Evolutionary conservation across 2,329 filamentous ascomycete species (phyloP).

Genomic region (Aspergillus pseudoviridinutans): DNA sequence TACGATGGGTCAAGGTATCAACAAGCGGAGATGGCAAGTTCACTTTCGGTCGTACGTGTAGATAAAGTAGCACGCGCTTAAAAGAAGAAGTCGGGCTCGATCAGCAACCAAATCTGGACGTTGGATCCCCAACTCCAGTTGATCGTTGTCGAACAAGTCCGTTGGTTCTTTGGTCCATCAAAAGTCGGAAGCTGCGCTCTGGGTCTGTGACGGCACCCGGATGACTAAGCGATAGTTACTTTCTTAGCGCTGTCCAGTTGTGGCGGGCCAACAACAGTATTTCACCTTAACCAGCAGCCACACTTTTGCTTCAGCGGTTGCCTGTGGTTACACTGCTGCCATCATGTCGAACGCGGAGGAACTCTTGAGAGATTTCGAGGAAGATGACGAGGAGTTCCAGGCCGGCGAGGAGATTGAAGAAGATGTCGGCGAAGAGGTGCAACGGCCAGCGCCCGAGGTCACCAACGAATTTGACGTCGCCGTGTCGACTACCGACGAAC

Average conservation of each 20-base stretch:
- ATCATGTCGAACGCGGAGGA: slow-evolving; percentile 90
- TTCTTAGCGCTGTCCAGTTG: not conserved
- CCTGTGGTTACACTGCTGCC: not conserved
- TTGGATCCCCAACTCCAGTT: slow-evolving; percentile 3
- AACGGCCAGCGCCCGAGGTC: slow-evolving; percentile 61
- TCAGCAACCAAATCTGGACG: not conserved
- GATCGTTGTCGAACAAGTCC: not conserved
- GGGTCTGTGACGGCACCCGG: slow-evolving; percentile 13
- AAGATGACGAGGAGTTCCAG: slow-evolving; percentile 70
- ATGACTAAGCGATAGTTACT: not conserved
- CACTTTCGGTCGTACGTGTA: not conserved
- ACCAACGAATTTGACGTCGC: slow-evolving; percentile 83
- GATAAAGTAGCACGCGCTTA: not conserved
- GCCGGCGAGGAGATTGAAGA: slow-evolving; percentile 62
- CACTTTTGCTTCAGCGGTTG: not conserved
- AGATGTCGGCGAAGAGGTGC: slow-evolving; percentile 54
- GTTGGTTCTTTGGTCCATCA: not conserved
- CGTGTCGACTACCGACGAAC: slow-evolving; percentile 88
- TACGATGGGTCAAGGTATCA: not conserved
- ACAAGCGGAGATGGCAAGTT: not conserved
- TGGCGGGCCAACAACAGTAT: not conserved
- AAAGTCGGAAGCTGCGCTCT: slow-evolving; percentile 12
- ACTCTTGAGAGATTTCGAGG: slow-evolving; percentile 81
- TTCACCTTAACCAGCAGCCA: not conserved
- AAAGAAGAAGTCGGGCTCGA: not conserved